Evolutionary conservation across 1,284 basidiomycete species (phyloP).

Genomic region (Naganishia liquefaciens): DNA sequence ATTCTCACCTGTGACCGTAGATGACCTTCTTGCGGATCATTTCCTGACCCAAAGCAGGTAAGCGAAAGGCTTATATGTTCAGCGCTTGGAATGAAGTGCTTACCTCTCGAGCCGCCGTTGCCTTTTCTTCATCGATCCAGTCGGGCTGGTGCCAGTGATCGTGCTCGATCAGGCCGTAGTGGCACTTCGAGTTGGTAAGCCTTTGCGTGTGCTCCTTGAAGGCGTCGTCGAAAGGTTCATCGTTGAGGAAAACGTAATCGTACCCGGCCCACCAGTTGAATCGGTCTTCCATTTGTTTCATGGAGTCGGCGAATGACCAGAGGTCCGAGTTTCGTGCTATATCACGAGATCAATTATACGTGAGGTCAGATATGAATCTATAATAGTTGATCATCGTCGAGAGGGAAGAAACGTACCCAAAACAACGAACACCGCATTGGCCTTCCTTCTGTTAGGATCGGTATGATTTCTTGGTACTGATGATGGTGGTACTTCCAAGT

Average conservation of each 20-base stretch:
- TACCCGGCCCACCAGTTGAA: conserved; percentile 82
- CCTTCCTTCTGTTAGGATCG: conserved; percentile 57
- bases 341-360: not conserved
- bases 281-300: conserved; percentile 54
- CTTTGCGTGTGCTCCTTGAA: conserved; percentile 72
- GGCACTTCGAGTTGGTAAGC: conserved; percentile 66
- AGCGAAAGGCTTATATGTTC: not conserved
- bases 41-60: conserved; percentile 39
- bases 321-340: conserved; percentile 76
- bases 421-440: conserved; percentile 82
- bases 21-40: conserved; percentile 80
- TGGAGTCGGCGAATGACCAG: conserved; percentile 63
- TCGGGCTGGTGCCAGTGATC: conserved; percentile 83
- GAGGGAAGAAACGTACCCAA: conserved; percentile 53
- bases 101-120: conserved; percentile 61
- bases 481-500: conserved; percentile 37
- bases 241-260: conserved; percentile 84
- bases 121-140: conserved; percentile 74
- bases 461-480: conserved; percentile 40
- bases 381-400: not conserved
- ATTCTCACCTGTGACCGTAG: conserved; percentile 66
- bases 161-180: conserved; percentile 78
- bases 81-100: not conserved
- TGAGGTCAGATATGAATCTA: too few relatives aligned
- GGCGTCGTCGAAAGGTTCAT: conserved; percentile 70